Evolutionary conservation across 768 basidiomycete genomes (phyloP).

Genomic region (Mycena vitilis): DNA sequence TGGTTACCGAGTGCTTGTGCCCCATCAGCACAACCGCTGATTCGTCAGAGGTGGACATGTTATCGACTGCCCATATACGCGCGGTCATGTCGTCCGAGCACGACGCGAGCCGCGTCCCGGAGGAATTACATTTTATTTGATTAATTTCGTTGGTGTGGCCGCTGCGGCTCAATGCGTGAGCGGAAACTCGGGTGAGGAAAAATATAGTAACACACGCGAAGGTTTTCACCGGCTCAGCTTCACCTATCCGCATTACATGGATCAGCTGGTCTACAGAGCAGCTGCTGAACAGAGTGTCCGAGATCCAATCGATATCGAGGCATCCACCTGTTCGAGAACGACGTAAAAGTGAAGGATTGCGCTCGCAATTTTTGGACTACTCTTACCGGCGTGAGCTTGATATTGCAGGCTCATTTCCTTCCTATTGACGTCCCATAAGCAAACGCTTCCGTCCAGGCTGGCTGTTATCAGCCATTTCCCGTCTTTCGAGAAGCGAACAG

Average conservation of each 20-base stretch:
- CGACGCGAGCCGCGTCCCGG: conserved; percentile 77
- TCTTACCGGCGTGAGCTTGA: conserved; percentile 70
- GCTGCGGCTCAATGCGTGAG: conserved; percentile 48
- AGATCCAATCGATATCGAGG: conserved; percentile 86
- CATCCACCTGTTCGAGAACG: conserved; percentile 68
- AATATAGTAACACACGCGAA: conserved; percentile 62
- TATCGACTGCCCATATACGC: conserved; percentile 78
- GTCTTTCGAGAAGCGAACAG: conserved; percentile 78
- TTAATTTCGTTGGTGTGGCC: conserved; percentile 85
- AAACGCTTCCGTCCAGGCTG: conserved; percentile 81
- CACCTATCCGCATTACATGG: conserved; percentile 68
- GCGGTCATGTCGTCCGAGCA: conserved; percentile 87
- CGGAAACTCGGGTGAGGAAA: conserved; percentile 2
- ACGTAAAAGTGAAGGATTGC: neutral
- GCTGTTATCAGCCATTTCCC: conserved; percentile 82
- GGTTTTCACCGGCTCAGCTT: conserved; percentile 66
- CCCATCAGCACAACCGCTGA: conserved; percentile 64
- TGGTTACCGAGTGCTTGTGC: conserved; percentile 74
- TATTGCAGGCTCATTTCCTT: conserved; percentile 73
- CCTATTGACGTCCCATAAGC: conserved; percentile 80
- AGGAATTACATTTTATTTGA: conserved; percentile 76
- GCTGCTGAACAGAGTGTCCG: conserved; percentile 75
- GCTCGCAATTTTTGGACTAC: conserved; percentile 21
- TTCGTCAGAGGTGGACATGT: conserved; percentile 47
- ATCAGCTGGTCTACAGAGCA: conserved; percentile 80